Base-by-base conservation (phyloP, 441 rosid species). In the Adansonia madagascariensis region DNA sequence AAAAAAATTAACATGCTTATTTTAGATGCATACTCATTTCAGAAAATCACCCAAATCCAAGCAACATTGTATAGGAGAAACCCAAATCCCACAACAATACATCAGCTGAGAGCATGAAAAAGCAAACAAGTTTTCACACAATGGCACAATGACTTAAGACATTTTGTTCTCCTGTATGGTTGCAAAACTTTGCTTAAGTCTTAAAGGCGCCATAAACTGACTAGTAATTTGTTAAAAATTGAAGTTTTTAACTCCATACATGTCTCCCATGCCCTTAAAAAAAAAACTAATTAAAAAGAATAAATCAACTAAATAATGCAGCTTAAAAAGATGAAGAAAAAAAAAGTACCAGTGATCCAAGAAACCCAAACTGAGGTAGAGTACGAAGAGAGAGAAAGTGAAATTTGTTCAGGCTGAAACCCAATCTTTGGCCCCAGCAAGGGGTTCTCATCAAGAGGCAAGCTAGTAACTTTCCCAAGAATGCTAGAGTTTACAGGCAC, bases 361-460 rank as follows among this genome's bases (percentile, higher is more conserved):
- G 94, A 86, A 74, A 89, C 74, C 91, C 90, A 89, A 31, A 85
- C 88, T 4, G 92, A 85, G 73, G 71, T 60, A 78, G 75, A 49
- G 12, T 72, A 44, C 5, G 86, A 41, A 69, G 94, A 89, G 44
- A 91, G 89, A 47, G 94, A 85, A 69, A 91, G 52, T 0, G 89
- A 86, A 57, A 91, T 86, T 74, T 91, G 94, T 49, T 89, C 88
- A 24, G 94, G 94, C 78, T 80, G 77, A 70, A 86, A 83, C 3
- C 81, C 84, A 22, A 10, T 2, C 71, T 18, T 86, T 0, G 68
- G 78, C 75, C 87, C 82, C 50, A 75, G 84, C n/a, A 88, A 73
- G 2, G 88, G 83, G n/a, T 79, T 86, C 57, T 89, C 84, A 7
- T 85, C 65, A 22, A 67, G 78, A 5, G 92, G 90, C 89, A 91